These are phyloP conservation scores for Falciphora oryzae DNA, from an alignment of 2,329 filamentous ascomycete genomes.

Conservation along the genomic window DNA sequence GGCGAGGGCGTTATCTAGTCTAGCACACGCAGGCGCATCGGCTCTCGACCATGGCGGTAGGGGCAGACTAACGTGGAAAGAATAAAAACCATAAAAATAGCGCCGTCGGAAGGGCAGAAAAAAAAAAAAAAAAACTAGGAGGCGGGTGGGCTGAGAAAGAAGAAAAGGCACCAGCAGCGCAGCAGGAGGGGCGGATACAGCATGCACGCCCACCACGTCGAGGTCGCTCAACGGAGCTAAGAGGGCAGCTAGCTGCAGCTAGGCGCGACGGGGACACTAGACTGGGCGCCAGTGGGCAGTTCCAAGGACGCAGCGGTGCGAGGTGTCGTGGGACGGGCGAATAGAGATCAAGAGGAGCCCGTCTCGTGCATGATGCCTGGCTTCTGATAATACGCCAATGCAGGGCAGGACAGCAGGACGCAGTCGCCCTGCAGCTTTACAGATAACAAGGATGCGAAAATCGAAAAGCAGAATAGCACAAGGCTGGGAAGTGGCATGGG, in stretches of 20 bases:
- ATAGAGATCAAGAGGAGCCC: background rate
- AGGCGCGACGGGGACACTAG: background rate
- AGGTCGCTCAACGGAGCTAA: background rate
- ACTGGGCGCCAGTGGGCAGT: background rate
- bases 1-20: slow-evolving; percentile 9
- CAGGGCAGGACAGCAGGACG: background rate
- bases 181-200: background rate
- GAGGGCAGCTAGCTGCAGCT: background rate
- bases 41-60: slow-evolving; percentile 1
- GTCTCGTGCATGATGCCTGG: background rate
- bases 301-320: background rate
- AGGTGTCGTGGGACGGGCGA: background rate
- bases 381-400: background rate
- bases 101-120: slow-evolving; percentile 3
- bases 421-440: background rate
- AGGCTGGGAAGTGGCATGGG: background rate
- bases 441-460: background rate
- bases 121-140: slow-evolving; percentile 9
- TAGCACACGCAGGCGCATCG: background rate
- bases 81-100: background rate
- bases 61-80: background rate
- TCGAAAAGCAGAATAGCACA: background rate
- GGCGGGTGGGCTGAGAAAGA: slow-evolving; percentile 6
- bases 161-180: background rate
- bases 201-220: background rate